These are phyloP conservation scores for Lachnellula occidentalis DNA, from an alignment of 2,329 filamentous ascomycete genomes.

Conservation along the genomic window DNA sequence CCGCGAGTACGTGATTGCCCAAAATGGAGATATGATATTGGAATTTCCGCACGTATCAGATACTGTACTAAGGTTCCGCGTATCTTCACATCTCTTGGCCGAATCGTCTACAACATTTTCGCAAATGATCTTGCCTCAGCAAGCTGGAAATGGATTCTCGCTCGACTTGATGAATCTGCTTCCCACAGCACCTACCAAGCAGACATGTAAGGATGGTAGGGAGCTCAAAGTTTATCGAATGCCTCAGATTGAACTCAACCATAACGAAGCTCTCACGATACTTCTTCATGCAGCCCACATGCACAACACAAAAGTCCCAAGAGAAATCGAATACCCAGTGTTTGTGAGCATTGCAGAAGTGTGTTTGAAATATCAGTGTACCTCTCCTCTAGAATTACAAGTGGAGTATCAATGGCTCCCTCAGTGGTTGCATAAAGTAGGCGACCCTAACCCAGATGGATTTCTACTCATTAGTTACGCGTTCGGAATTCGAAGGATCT, in stretches of 20 bases:
- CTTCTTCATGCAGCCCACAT: conserved; percentile 48
- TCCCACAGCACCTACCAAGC: conserved; percentile 30
- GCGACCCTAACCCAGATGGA: conserved; percentile 44
- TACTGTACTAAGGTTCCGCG: conserved; percentile 42
- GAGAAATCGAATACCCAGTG: conserved; percentile 41
- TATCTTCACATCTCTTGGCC: conserved; percentile 45
- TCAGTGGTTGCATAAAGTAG: conserved; percentile 43
- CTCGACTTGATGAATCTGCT: conserved; percentile 20
- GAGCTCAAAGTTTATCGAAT: conserved; percentile 46
- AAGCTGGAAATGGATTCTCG: conserved; percentile 9
- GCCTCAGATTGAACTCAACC: conserved; percentile 45
- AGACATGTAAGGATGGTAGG: conserved; percentile 39
- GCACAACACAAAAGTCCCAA: conserved; percentile 42
- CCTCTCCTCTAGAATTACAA: conserved; percentile 43
- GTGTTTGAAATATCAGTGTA: conserved; percentile 46
- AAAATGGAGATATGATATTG: conserved; percentile 44
- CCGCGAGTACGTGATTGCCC: conserved; percentile 40
- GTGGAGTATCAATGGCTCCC: conserved; percentile 49
- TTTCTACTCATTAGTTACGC: conserved; percentile 48
- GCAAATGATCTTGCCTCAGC: conserved; percentile 37
- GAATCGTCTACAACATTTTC: conserved; percentile 49
- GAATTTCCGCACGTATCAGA: conserved; percentile 44
- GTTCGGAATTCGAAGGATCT: conserved; percentile 45
- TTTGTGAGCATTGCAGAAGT: conserved; percentile 49
- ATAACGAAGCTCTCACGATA: conserved; percentile 38